Evolutionary conservation across 2,329 filamentous ascomycete species (phyloP), one percentile per base, ranked within the genome.

Genomic region (Cercospora canescens): DNA sequence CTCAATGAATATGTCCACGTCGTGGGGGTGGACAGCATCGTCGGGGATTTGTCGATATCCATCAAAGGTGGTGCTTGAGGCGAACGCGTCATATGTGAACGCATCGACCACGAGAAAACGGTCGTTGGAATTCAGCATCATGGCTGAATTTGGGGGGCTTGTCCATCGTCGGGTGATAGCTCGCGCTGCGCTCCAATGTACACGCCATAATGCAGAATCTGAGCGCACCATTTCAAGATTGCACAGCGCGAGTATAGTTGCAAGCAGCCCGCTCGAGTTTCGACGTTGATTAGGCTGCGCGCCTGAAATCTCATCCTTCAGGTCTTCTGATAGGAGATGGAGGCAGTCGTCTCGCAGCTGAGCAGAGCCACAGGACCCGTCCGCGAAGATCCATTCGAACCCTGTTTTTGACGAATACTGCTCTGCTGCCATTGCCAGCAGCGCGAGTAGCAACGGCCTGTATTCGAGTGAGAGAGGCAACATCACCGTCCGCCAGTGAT

Each of bases 131-230:
- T 61, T 58, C 18, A 65, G 24, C 26, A 6, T 39, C 16, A 26
- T 60, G 30, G 56, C 30, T 18, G 57, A 56, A 28, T 37, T 57
- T 6, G 63, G 57, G 21, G 63, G 30, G 21, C 45, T 61, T 14
- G 63, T 65, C 63, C 63, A 65, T 12, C 57, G 63, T n/a, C 57
- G 39, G 30, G 63, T 61, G 24, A 65, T 65, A 2, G 63, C 59
- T 52, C 57, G 57, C 37, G 48, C 63, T 48, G 57, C 63, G 32
- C 56, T 64, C 63, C 63, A 64, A 41, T 64, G 63, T n/a, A 60
- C 57, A 6, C 63, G 63, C 63, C 63, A 65, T 14, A 65, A 35
- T n/a, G 41, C 63, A 21, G 56, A 60, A n/a, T 65, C 63, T 6
- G 57, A 65, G 14, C 50, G 18, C 18, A 65, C 52, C 63, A 60